These are phyloP conservation scores for Pseudocercospora fuligena DNA, from an alignment of 2,329 filamentous ascomycete species.

Conservation along the genomic window DNA sequence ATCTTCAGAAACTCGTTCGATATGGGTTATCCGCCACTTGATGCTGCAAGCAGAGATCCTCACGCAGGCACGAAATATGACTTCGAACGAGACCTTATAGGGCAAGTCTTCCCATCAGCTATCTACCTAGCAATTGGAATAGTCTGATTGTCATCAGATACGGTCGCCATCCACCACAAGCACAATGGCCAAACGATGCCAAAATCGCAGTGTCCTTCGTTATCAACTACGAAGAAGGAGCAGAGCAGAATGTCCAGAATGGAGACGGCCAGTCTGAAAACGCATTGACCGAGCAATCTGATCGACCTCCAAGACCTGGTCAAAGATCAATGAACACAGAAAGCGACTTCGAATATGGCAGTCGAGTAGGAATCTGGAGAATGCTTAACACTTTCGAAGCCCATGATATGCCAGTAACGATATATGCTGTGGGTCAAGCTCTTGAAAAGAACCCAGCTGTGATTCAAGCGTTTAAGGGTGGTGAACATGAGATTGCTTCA, in stretches of 20 bases:
- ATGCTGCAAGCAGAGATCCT: slow-evolving; percentile 24
- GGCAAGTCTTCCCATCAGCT: background rate
- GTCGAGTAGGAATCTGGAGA: slow-evolving; percentile 55
- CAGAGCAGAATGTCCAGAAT: slow-evolving; percentile 45
- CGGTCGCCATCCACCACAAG: slow-evolving; percentile 29
- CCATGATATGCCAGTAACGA: slow-evolving; percentile 53
- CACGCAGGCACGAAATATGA: slow-evolving; percentile 24
- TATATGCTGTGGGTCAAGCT: slow-evolving; percentile 56
- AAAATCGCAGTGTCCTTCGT: slow-evolving; percentile 52
- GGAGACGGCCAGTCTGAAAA: slow-evolving; percentile 46
- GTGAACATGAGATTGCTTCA: slow-evolving; percentile 56
- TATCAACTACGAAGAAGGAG: slow-evolving; percentile 51
- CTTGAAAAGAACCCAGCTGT: slow-evolving; percentile 55
- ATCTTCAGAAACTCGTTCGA: background rate
- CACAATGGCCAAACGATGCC: slow-evolving; percentile 48
- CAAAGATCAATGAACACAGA: slow-evolving; percentile 54
- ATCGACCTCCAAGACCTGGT: slow-evolving; percentile 16
- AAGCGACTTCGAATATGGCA: slow-evolving; percentile 56
- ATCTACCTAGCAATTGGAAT: accelerated
- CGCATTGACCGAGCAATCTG: slow-evolving; percentile 45
- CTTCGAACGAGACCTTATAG: slow-evolving; percentile 34
- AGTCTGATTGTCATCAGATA: slow-evolving; percentile 18
- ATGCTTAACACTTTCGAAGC: slow-evolving; percentile 54
- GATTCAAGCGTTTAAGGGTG: slow-evolving; percentile 50
- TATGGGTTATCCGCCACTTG: slow-evolving; percentile 7